Evolutionary conservation across 306 rosid genomes (phyloP).

Genomic region (Fragaria iinumae): DNA sequence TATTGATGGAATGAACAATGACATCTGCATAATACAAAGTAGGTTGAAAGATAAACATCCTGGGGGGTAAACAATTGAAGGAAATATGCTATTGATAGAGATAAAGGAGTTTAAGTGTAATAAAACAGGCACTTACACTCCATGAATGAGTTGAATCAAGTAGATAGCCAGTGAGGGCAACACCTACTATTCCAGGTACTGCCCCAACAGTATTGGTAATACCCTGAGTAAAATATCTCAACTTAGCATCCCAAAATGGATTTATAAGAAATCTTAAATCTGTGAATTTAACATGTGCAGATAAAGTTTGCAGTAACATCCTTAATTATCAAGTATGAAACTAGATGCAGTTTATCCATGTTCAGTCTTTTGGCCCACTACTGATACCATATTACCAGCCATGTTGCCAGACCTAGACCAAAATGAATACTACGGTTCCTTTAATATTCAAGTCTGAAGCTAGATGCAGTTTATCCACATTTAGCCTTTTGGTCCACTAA

Average conservation of each 20-base stretch:
- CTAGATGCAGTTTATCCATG: neutral
- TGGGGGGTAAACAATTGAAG: neutral
- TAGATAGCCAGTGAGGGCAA: constrained; percentile 90
- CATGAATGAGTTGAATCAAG: constrained; percentile 96
- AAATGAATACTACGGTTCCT: neutral
- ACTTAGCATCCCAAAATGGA: constrained; percentile 17
- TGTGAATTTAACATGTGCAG: neutral
- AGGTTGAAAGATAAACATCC: constrained; percentile 13
- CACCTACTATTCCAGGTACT: constrained; percentile 87
- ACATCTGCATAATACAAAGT: constrained; percentile 48
- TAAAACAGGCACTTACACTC: constrained; percentile 65
- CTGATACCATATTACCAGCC: neutral
- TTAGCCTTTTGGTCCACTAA: neutral
- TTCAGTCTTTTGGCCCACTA: neutral
- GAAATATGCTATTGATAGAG: neutral
- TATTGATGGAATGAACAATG: constrained; percentile 88
- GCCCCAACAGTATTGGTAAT: constrained; percentile 96
- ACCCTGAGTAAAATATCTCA: constrained; percentile 50
- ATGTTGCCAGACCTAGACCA: neutral
- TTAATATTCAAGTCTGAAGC: neutral
- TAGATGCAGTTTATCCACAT: neutral
- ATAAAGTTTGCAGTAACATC: neutral
- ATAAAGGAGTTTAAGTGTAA: constrained; percentile 16
- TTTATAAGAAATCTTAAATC: neutral
- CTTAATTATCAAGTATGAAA: neutral